Base-by-base conservation (phyloP, 2,329 filamentous ascomycete genomes). In the Cladorrhinum sp. region DNA sequence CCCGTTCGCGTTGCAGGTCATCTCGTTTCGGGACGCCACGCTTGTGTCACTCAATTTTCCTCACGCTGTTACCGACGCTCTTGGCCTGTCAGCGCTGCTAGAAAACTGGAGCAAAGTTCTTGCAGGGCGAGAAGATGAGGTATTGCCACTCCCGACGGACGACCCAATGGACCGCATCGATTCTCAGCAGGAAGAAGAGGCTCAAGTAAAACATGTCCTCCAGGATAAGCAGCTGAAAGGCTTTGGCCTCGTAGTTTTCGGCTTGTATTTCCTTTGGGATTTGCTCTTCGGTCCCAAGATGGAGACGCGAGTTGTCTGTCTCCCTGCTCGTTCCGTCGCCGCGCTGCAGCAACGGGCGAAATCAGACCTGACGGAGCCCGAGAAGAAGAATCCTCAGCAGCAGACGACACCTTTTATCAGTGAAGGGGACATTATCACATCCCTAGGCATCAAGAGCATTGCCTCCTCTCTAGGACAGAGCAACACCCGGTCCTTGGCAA, bases 1-100 rank as follows among this genome's bases (percentile, higher is more conserved):
- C 0, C 77, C 79, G 65, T 66, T 84, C 3, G 74, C 74, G 3
- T 69, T 84, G 3, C 78, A 81, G 62, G 71, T 84, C 48, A 75
- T 77, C 2, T 75, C 75, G 0, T 84, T 85, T 65, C 67, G 65
- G 2, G 77, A 85, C 59, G 77, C 78, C 0, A 85, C 82, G 0
- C 66, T 84, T 0, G 70, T 85, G 1, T 72, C 74, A 0, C 62
- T 84, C 0, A 70, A 71, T 1, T 81, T 75, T 70, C 75, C 78
- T 1, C 82, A 85, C 66, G 76, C 75, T 0, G 67, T 82, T 5
- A 76, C 77, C 60, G 81, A 84, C 62, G 77, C 72, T 2, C 72
- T 79, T 64, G 80, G 78, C 3, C 72, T 73, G 25, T 65, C 69
- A 2, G 74, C 70, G 1, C 68, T 85, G 7, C 63, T 83, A 2